Base-by-base conservation (phyloP, 345 rosid species). In the Arabidopsis suecica region DNA sequence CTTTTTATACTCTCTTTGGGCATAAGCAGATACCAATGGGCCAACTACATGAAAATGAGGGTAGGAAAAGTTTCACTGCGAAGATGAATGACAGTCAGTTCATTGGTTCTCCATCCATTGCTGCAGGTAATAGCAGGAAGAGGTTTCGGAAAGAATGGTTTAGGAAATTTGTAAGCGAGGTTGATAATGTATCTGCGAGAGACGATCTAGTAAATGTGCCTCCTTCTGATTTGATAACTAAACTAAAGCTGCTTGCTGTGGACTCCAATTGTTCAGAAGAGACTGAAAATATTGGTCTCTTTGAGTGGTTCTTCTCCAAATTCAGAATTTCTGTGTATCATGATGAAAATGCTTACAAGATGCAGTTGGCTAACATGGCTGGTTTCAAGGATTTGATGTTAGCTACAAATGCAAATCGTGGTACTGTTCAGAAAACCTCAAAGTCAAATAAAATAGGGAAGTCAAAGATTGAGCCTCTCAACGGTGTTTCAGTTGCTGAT, bases 301-400 rank as follows among this genome's bases (percentile, higher is more conserved):
- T 68, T n/a, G 94, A 84, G 67, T 86, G 93, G 95, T 87, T 94
- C 84, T 88, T 91, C 81, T 85, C 95, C 72, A 88, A 78, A 80
- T 90, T 88, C 75, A 87, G 98, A 83, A 90, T 86, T 63, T 89
- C 88, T 0, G 72, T 63, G 54, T 88, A 77, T 80, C 93, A 79
- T 55, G 96, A 91, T 47, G 91, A 87, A 75, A 82, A 79, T 56
- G 79, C 85, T 66, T 79, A 84, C 62, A 93, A 86, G 80, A 81
- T 49, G 82, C 78, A 83, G 80, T 87, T 82, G 82, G 84, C 79
- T 85, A 86, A 69, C 74, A 54, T 75, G 75, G 83, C 82, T 71
- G 84, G 72, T 56, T 78, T 68, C 71, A 82, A 82, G 72, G 87
- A 87, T 41, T 28, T 49, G 72, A 69, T 63, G 61, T 45, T 38